Base-by-base conservation (phyloP, 108 stramenopile species). In the Asterionellopsis glacialis region DNA sequence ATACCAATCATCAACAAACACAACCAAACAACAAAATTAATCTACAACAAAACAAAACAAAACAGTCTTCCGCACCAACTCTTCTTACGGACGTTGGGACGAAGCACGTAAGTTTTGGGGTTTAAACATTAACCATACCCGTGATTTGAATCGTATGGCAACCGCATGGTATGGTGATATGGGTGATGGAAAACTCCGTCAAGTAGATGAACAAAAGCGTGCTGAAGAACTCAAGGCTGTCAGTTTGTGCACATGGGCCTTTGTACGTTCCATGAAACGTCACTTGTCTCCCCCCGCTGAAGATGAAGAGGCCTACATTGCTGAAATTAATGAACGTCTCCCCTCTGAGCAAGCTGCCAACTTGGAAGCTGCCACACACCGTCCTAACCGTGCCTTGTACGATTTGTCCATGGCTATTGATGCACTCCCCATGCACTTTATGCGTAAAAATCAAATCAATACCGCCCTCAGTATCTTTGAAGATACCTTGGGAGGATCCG, bases 71-170 rank as follows among this genome's bases (percentile, higher is more conserved):
- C 76, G 87, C 14, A 88, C 87, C 55, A 88, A 88, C 69, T 77
- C 78, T 0, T 71, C 81, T n/a, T 88, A 88, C 67, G 69, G 80
- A 56, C 75, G 87, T 23, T 88, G 87, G 87, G 83, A 88, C 76
- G 87, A 88, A 63, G 87, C 87, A 23, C 87, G 87, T 43, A 88
- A 86, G 68, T 78, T 78, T 58, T 86, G 85, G 85, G 85, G 85
- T 26, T 65, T 77, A 27, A 81, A 68, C 51, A 82, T 79, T 41
- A 83, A 88, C 69, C 83, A 84, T 73, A 88, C 83, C 51, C 81
- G 83, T 56, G 81, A 88, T 63, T 64, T 84, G 16, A 63, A 79
- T 19, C 81, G 82, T 39, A 83, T 83, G 81, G 81, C 68, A 16
- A 83, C 69, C n/a, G 76, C 79, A 38, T 83, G 69, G 59, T 88